These are phyloP conservation scores for Pichia sorboxylosa DNA, from an alignment of 1,139 yeast species.

Conservation along the genomic window DNA sequence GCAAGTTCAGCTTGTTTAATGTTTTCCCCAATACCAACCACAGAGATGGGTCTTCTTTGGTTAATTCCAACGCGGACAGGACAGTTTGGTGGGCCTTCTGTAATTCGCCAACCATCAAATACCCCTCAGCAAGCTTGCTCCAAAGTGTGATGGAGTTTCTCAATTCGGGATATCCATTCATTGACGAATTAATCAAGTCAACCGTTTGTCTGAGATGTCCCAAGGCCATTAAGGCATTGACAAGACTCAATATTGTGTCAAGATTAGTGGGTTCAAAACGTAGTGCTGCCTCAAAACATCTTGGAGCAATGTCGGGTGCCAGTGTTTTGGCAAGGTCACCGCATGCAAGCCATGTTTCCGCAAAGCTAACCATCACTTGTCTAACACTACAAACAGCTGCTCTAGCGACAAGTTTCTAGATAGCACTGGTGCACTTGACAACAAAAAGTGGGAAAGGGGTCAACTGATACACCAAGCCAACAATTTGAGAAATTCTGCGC, in stretches of 20 bases:
- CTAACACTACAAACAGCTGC: too few relatives aligned
- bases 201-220: slow-evolving; percentile 28
- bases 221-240: slow-evolving; percentile 7
- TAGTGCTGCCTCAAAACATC: slow-evolving; percentile 37
- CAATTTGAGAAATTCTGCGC: too few relatives aligned
- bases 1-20: slow-evolving; percentile 31
- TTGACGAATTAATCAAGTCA: slow-evolving; percentile 31
- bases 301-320: slow-evolving; percentile 31
- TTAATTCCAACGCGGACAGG: slow-evolving; percentile 33
- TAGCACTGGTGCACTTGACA: too few relatives aligned
- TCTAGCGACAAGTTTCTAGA: too few relatives aligned
- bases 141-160: slow-evolving; percentile 29
- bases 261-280: slow-evolving; percentile 32
- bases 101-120: slow-evolving; percentile 33
- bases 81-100: slow-evolving; percentile 43
- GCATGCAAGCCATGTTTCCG: slow-evolving; percentile 39
- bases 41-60: slow-evolving; percentile 32
- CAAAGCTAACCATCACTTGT: too few relatives aligned
- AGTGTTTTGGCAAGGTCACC: slow-evolving; percentile 40
- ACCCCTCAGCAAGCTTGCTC: slow-evolving; percentile 40
- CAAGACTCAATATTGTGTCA: slow-evolving; percentile 34
- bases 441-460: too few relatives aligned
- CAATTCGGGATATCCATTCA: slow-evolving; percentile 28
- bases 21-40: slow-evolving; percentile 38
- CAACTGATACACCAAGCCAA: too few relatives aligned